Percentiles rank a stretch among this genome's conserved stretches.
Evolutionary conservation across 768 basidiomycete genomes (phyloP).

Genomic region (Suillus subaureus): DNA sequence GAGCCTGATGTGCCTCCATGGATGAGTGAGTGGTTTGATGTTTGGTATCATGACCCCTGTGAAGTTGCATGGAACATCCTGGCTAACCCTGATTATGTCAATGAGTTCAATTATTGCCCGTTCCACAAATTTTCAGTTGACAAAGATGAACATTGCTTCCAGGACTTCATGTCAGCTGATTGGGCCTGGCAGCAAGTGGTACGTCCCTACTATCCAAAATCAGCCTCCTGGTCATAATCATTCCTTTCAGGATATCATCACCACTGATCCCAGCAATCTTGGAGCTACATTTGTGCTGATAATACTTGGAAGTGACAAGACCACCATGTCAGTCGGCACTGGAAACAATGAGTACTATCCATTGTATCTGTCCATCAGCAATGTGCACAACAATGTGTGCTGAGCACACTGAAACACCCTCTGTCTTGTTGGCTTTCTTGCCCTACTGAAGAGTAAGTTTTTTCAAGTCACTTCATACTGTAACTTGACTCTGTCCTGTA

Average conservation of each 20-base stretch:
- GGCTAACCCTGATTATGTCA: slow-evolving; percentile 23
- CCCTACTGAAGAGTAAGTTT: slow-evolving; percentile 33
- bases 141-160: slow-evolving; percentile 11
- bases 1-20: slow-evolving; percentile 21
- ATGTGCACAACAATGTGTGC: slow-evolving; percentile 13
- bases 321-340: slow-evolving; percentile 16
- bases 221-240: neutral
- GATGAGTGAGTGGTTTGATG: slow-evolving; percentile 29
- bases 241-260: slow-evolving; percentile 11
- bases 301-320: slow-evolving; percentile 19
- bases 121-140: slow-evolving; percentile 16
- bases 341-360: slow-evolving; percentile 16
- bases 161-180: slow-evolving; percentile 30
- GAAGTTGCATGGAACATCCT: slow-evolving; percentile 22
- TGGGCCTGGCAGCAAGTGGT: slow-evolving; percentile 37
- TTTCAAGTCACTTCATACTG: neutral
- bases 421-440: slow-evolving; percentile 30
- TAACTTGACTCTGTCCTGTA: too few relatives aligned
- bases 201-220: slow-evolving; percentile 12
- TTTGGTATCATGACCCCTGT: slow-evolving; percentile 29
- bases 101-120: slow-evolving; percentile 22
- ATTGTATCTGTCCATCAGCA: slow-evolving; percentile 16
- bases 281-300: slow-evolving; percentile 14
- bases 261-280: slow-evolving; percentile 14
- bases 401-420: slow-evolving; percentile 11